Conservation (phyloP, 768 basidiomycete species). For the Coprinopsis cinerea region DNA sequence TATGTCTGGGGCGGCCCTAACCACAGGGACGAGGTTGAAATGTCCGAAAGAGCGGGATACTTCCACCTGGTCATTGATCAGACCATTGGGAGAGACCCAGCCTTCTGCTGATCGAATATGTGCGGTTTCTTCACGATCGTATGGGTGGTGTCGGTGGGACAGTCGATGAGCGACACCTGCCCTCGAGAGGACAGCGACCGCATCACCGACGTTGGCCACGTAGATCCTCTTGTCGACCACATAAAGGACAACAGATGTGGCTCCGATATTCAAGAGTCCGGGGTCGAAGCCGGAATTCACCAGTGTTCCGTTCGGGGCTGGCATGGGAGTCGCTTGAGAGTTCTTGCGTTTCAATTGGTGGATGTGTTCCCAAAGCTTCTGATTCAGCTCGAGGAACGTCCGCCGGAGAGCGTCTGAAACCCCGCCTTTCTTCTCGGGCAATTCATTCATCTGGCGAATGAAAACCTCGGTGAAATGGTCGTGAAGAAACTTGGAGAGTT, state of each 20-base stretch:
- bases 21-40: conserved; percentile 81
- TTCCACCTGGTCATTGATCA: conserved; percentile 88
- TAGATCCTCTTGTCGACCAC: conserved; percentile 73
- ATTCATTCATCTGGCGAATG: conserved; percentile 45
- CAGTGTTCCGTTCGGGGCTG: conserved; percentile 23
- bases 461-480: conserved; percentile 73
- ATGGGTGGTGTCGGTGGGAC: conserved; percentile 84
- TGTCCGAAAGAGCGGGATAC: conserved; percentile 93
- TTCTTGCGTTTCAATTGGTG: conserved; percentile 58
- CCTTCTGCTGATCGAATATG: conserved; percentile 92
- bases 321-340: conserved; percentile 59
- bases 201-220: conserved; percentile 86
- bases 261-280: conserved; percentile 61
- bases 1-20: conserved; percentile 86
- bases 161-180: conserved; percentile 69
- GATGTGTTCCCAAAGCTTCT: conserved; percentile 66
- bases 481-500: conserved; percentile 76
- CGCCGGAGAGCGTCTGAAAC: conserved; percentile 77
- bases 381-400: conserved; percentile 84
- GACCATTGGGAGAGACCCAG: conserved; percentile 87
- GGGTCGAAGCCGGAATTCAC: conserved; percentile 27
- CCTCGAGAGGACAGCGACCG: conserved; percentile 79
- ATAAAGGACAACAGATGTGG: conserved; percentile 84
- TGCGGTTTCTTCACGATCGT: conserved; percentile 74
- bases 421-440: conserved; percentile 36